Conservation (phyloP, 2,329 filamentous ascomycete species). For the Microdochium paspali region DNA sequence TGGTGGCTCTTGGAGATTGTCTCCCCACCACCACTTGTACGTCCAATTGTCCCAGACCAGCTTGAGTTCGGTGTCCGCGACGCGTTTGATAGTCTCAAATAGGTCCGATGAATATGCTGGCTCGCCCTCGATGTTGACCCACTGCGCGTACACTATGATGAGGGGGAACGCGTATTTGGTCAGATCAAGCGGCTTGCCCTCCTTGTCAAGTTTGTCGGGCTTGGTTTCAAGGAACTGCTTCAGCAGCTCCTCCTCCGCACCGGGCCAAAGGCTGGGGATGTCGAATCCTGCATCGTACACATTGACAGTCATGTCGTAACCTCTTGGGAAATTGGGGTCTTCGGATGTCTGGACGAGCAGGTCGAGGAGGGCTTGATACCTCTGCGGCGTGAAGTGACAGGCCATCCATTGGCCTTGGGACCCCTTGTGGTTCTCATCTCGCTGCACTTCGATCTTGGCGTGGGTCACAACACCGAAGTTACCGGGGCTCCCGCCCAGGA, state of each 20-base stretch:
- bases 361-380: conserved; percentile 24
- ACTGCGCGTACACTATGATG: conserved; percentile 38
- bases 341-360: conserved; percentile 34
- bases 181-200: conserved; percentile 22
- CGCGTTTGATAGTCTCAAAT: too few relatives aligned
- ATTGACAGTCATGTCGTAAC: conserved; percentile 36
- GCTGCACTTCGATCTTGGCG: conserved; percentile 35
- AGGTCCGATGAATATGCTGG: conserved; percentile 22
- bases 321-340: conserved; percentile 28
- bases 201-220: conserved; percentile 26
- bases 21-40: too few relatives aligned
- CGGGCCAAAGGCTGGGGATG: conserved; percentile 23
- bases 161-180: conserved; percentile 25
- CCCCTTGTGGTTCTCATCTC: conserved; percentile 26
- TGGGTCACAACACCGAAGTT: conserved; percentile 48
- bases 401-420: conserved; percentile 29
- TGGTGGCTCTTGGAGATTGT: conserved; percentile 20
- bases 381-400: conserved; percentile 25
- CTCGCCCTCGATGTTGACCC: conserved; percentile 21
- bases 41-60: too few relatives aligned
- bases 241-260: conserved; percentile 24
- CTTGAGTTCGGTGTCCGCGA: conserved; percentile 21
- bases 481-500: conserved; percentile 47
- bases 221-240: too few relatives aligned
- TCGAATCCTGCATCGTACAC: conserved; percentile 31